Base-by-base conservation (phyloP, 306 rosid genomes). In the Acacia acuminata region DNA sequence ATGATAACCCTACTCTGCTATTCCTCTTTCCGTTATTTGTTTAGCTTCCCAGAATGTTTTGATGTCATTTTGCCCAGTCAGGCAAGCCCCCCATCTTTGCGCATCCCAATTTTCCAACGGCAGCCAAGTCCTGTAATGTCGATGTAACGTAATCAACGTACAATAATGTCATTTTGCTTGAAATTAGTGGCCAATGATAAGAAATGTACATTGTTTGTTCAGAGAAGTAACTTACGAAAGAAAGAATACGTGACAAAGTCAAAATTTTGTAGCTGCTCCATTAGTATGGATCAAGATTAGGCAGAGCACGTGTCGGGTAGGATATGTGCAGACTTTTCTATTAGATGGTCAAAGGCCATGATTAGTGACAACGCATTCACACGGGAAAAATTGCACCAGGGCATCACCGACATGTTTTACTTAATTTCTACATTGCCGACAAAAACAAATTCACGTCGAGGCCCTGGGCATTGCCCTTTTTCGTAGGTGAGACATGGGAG, bases 271-370 rank as follows among this genome's bases (percentile, higher is more conserved):
- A 64, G 79, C 69, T n/a, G 83, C 70, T 48, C 53, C 43, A 75
- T 78, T 10, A 86, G 75, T 74, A 69, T 71, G 22, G 66, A 82
- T 82, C 81, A 71, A 71, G 68, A 42, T 84, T 79, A 64, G 89
- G 89, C 76, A 63, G 43, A 71, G 86, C 92, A 87, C 90, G 85
- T 90, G 92, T 61, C 65, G 77, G 80, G 77, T 80, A 16, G 76
- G 84, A 25, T 76, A 25, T 73, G 55, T 40, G 72, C 76, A 68
- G 81, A 81, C 68, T 72, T 87, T 80, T 51, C 38, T 78, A 27
- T 64, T 70, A 53, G 40, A 42, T 84, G 79, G 84, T 80, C 89
- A 82, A 74, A 84, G 67, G 72, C 45, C 58, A 78, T 82, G 77
- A 71, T 71, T 55, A 42, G 56, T 61, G 79, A 42, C 5, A 15